Evolutionary conservation across 2,329 filamentous ascomycete species (phyloP).

Genomic region (Botryotinia narcissicola): DNA sequence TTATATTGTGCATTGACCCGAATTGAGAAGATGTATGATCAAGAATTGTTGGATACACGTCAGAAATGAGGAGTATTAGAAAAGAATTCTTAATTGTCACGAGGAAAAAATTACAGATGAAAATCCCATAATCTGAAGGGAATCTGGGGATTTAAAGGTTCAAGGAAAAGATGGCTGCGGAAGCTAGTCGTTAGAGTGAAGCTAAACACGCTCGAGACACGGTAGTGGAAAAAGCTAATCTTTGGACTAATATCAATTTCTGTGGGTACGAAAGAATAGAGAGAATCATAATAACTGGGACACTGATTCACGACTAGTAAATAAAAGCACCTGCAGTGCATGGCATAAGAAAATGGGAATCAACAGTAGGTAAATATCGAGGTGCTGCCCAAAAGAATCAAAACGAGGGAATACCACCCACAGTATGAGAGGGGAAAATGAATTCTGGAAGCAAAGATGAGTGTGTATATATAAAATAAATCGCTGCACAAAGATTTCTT

Average conservation of each 20-base stretch:
- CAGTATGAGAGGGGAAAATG: neutral
- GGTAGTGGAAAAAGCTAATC: neutral
- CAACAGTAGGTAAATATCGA: too few species aligned
- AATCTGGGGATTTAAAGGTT: neutral
- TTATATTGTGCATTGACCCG: neutral
- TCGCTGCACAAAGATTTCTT: neutral
- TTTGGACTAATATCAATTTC: neutral
- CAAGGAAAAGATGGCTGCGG: neutral
- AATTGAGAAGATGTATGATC: neutral
- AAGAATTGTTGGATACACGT: neutral
- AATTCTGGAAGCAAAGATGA: neutral
- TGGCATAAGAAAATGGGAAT: neutral
- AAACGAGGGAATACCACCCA: neutral
- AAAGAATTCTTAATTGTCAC: neutral
- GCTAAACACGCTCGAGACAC: neutral
- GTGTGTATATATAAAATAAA: neutral
- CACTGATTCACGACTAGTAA: neutral
- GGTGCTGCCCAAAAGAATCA: neutral
- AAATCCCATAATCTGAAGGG: neutral
- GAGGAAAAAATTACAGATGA: neutral
- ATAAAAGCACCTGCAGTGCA: neutral
- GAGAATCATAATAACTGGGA: neutral
- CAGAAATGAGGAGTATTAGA: neutral
- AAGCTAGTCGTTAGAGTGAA: neutral
- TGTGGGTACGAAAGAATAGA: neutral